Evolutionary conservation across 2,329 filamentous ascomycete genomes (phyloP).

Genomic region (Fusarium protoensiforme): DNA sequence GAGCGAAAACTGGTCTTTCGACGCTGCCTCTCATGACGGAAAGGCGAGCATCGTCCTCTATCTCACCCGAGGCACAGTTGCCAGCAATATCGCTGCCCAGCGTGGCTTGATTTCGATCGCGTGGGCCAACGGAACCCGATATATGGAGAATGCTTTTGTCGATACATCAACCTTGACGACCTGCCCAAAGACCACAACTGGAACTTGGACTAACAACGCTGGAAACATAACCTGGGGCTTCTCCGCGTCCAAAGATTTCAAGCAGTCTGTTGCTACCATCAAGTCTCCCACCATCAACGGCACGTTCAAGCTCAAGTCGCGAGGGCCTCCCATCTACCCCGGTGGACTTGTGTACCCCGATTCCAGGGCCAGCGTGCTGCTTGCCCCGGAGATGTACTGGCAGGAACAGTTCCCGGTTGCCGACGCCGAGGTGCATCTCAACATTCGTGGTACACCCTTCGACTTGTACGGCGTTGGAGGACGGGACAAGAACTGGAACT

Average conservation of each 20-base stretch:
- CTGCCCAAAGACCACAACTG: conserved; percentile 15
- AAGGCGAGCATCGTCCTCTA: conserved; percentile 22
- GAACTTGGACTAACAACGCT: conserved; percentile 9
- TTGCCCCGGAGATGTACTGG: conserved; percentile 18
- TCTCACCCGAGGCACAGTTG: conserved; percentile 24
- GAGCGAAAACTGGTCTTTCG: conserved; percentile 25
- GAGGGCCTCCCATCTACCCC: conserved; percentile 26
- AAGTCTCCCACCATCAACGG: conserved; percentile 30
- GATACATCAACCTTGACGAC: conserved; percentile 15
- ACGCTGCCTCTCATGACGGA: conserved; percentile 17
- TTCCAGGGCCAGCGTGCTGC: conserved; percentile 10
- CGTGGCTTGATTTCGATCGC: conserved; percentile 22
- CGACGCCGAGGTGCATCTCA: conserved; percentile 9
- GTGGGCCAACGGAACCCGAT: conserved; percentile 32
- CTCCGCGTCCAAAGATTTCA: conserved; percentile 19
- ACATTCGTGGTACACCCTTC: conserved; percentile 18
- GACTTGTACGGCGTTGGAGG: conserved; percentile 14
- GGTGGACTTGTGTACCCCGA: conserved; percentile 27
- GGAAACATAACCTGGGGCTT: conserved; percentile 21
- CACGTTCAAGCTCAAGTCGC: conserved; percentile 19
- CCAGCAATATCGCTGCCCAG: conserved; percentile 10
- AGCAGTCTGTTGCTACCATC: conserved; percentile 21
- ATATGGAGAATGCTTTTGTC: conserved; percentile 24
- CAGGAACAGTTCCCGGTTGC: conserved; percentile 21
- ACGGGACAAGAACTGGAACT: conserved; percentile 27